phyloP scores from a whole-genome alignment of 106 monocot genomes.

The Chionographis japonica region DNA sequence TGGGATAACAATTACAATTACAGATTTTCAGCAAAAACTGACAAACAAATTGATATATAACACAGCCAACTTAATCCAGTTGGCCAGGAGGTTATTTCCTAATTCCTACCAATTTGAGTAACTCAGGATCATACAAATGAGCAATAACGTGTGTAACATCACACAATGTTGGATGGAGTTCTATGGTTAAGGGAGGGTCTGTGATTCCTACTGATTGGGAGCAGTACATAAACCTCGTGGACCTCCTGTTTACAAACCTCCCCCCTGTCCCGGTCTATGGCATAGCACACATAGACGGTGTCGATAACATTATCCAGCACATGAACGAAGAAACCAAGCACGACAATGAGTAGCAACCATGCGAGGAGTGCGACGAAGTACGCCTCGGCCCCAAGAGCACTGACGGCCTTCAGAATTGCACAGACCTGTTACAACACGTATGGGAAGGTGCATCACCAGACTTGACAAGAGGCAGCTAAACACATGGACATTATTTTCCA shows the following conservation, averaged over 20 bases:
- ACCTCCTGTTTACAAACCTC: slow-evolving; percentile 77
- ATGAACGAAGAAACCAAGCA: slow-evolving; percentile 69
- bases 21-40: too few relatives aligned
- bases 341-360: slow-evolving; percentile 59
- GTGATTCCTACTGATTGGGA: slow-evolving; percentile 62
- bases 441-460: neutral
- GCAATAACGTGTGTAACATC: neutral
- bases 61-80: too few relatives aligned
- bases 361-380: slow-evolving; percentile 58
- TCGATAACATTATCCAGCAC: slow-evolving; percentile 88
- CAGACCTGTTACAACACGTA: slow-evolving; percentile 42
- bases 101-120: too few relatives aligned
- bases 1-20: too few relatives aligned
- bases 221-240: slow-evolving; percentile 66
- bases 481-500: too few relatives aligned
- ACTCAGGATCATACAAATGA: neutral
- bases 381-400: slow-evolving; percentile 33
- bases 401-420: slow-evolving; percentile 55
- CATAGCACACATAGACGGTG: slow-evolving; percentile 82
- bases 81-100: too few relatives aligned
- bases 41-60: too few relatives aligned
- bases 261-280: slow-evolving; percentile 84
- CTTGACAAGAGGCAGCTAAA: too few relatives aligned
- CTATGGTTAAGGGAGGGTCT: slow-evolving; percentile 29
- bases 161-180: slow-evolving; percentile 27